These are phyloP conservation scores for peach (Prunus persica) DNA, from an alignment of 306 rosid species.

Conservation along the genomic window Prunus_persica_NCBIv2 NC_034013.1:4952001-4952500, in stretches of 20 bases:
- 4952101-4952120: slow-evolving; percentile 80
- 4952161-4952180: slow-evolving; percentile 67
- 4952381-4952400: slow-evolving; percentile 68
- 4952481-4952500: slow-evolving; percentile 7
- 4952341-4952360: not conserved
- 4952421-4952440: slow-evolving; percentile 60
- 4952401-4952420: slow-evolving; percentile 49
- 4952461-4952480: slow-evolving; percentile 28
- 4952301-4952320: not conserved
- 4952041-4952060: slow-evolving; percentile 69
- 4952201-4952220: slow-evolving; percentile 97
- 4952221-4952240: slow-evolving; percentile 79
- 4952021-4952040: slow-evolving; percentile 21
- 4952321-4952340: not conserved
- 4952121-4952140: slow-evolving; percentile 90
- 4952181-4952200: slow-evolving; percentile 75
- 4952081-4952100: slow-evolving; percentile 56
- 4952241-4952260: not conserved
- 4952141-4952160: slow-evolving; percentile 74
- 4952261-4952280: not conserved
- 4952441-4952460: slow-evolving; percentile 59
- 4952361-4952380: slow-evolving; percentile 67
- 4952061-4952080: slow-evolving; percentile 72
- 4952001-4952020: no score
- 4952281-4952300: not conserved